Evolutionary conservation across 2,329 filamentous ascomycete genomes (phyloP), one percentile per base, ranked within the genome.

Genomic region (Apiospora sp.): DNA sequence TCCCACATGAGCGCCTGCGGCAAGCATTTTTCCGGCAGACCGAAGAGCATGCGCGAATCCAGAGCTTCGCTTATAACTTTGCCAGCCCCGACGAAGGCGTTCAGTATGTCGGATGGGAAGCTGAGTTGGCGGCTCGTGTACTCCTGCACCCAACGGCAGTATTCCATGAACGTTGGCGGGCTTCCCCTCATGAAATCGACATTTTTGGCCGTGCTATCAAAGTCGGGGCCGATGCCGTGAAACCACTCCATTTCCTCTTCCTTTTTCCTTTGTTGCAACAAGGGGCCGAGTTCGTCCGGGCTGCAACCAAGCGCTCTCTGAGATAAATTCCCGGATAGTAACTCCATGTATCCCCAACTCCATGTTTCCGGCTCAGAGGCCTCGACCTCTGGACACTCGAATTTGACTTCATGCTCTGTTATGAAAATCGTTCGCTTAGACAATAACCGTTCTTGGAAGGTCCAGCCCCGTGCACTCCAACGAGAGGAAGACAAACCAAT

Each of bases 141-240:
- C 43, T 75, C 71, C 37, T 74, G 67, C 1, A 75, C 72, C 75
- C 75, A 75, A 37, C 10, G 19, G n/a, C 49, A 73, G 64, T 75
- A 75, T 7, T 75, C 3, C 44, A 48, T 16, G 16, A 48, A 4
- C 5, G 44, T 48, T 16, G 44, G 44, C 44, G 44, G 44, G 16
- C 6, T 19, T 19, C 44, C 16, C 5, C 16, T 6, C 16, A 19
- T 22, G 16, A 16, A 48, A 7, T 48, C 44, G 6, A 48, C 44
- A 13, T 4, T 3, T 16, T 3, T 19, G 4, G 4, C 6, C 27
- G 27, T 30, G 44, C 16, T 16, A 3, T 19, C 43, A 44, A 16
- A 19, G 44, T 2, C 6, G 16, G 4, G 13, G 3, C 19, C 16
- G 16, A 19, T 5, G 19, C 49, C n/a, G 24, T 27, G n/a, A 12